Evolutionary conservation across 1,284 basidiomycete genomes (phyloP).

Genomic region (Cryptococcus sp.): DNA sequence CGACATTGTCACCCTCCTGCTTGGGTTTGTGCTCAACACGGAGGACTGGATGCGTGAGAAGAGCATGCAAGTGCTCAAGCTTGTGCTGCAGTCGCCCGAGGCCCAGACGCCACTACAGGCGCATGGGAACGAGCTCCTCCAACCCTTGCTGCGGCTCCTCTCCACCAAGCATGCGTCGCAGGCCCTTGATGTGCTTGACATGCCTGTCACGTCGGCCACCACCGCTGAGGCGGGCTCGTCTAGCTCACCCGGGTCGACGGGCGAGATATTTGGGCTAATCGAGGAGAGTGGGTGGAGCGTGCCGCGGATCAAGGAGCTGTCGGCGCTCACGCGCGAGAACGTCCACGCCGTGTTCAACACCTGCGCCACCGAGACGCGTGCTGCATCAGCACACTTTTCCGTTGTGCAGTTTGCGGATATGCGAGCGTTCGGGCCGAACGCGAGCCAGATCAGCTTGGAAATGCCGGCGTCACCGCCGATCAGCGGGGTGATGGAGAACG

Average conservation of each 20-base stretch:
- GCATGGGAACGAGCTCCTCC: conserved; percentile 78
- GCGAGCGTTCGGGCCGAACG: conserved; percentile 11
- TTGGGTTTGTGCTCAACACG: conserved; percentile 81
- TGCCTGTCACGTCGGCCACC: conserved; percentile 71
- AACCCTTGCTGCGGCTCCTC: conserved; percentile 81
- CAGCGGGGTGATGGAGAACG: conserved; percentile 25
- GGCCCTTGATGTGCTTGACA: conserved; percentile 86
- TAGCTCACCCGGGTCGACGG: conserved; percentile 36
- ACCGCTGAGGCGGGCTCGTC: conserved; percentile 41
- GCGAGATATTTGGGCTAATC: conserved; percentile 74
- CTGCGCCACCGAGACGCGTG: conserved; percentile 62
- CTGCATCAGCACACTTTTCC: conserved; percentile 47
- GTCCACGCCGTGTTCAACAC: conserved; percentile 80
- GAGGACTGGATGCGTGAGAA: conserved; percentile 78
- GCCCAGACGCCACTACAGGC: conserved; percentile 68
- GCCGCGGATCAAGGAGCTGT: conserved; percentile 61
- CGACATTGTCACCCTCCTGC: conserved; percentile 73
- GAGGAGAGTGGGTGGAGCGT: conserved; percentile 82
- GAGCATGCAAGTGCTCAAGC: conserved; percentile 81
- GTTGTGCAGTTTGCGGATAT: conserved; percentile 47
- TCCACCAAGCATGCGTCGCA: conserved; percentile 78
- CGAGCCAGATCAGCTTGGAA: conserved; percentile 21
- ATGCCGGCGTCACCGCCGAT: conserved; percentile 42
- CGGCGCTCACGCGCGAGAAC: conserved; percentile 67
- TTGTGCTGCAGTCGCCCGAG: conserved; percentile 81